Evolutionary conservation across 2,329 filamentous ascomycete genomes (phyloP).

Genomic region (Cordyceps pruinosa): DNA sequence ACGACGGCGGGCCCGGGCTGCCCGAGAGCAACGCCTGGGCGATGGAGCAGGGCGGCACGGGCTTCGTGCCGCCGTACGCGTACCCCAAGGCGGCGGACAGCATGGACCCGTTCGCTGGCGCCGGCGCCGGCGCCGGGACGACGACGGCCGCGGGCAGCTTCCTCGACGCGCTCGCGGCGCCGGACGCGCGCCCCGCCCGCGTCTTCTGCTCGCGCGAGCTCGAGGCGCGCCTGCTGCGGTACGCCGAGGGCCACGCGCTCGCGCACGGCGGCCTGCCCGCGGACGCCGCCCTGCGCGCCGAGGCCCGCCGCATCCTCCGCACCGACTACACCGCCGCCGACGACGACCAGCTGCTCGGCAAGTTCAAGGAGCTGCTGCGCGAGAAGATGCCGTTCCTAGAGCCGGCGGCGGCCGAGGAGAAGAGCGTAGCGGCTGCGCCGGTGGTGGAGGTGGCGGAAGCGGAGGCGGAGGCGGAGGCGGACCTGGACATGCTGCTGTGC

Average conservation of each 20-base stretch:
- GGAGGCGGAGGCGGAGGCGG: slow-evolving; percentile 13
- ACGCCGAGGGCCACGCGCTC: slow-evolving; percentile 36
- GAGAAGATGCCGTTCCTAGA: slow-evolving; percentile 20
- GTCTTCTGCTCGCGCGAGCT: slow-evolving; percentile 55
- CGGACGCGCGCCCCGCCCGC: slow-evolving; percentile 39
- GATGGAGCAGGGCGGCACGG: slow-evolving; percentile 42
- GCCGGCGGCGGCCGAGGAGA: background rate
- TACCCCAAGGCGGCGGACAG: slow-evolving; percentile 34
- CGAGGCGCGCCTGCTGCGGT: slow-evolving; percentile 45
- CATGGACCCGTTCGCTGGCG: slow-evolving; percentile 28
- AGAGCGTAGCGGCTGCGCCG: background rate
- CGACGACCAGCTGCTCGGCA: slow-evolving; percentile 43
- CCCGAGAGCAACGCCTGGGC: slow-evolving; percentile 37
- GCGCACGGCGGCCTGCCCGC: slow-evolving; percentile 36
- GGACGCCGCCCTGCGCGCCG: slow-evolving; percentile 40
- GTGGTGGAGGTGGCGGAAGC: slow-evolving; percentile 18
- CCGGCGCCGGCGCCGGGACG: too few relatives aligned
- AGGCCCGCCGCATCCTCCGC: slow-evolving; percentile 42
- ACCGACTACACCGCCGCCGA: slow-evolving; percentile 46
- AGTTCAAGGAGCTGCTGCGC: slow-evolving; percentile 44
- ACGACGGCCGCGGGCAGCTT: slow-evolving; percentile 41
- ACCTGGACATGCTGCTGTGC: slow-evolving; percentile 35
- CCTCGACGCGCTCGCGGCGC: slow-evolving; percentile 36
- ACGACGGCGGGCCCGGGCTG: slow-evolving; percentile 45
- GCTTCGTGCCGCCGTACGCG: slow-evolving; percentile 50